A percentile compares a stretch with the other conserved stretches of the same genome.
Evolutionary conservation across 2,329 filamentous ascomycete genomes (phyloP).

Genomic region (Myotisia sp.): DNA sequence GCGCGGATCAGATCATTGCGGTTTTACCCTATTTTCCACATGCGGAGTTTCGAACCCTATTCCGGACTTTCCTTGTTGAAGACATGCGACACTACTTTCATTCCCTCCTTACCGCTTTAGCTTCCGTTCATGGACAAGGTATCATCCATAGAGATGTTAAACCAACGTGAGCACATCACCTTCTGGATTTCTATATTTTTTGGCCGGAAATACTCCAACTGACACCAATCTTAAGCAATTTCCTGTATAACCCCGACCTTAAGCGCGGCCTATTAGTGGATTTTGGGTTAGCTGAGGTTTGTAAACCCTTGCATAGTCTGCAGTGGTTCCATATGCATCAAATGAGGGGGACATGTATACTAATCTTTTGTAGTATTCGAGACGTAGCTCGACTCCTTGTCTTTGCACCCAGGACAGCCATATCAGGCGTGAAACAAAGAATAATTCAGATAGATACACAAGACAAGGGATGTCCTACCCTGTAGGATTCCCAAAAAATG

Average conservation of each 20-base stretch:
- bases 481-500: slow-evolving; percentile 71
- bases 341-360: no score
- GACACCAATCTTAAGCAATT: slow-evolving; percentile 43
- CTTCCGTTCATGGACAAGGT: slow-evolving; percentile 63
- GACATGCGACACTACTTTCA: slow-evolving; percentile 86
- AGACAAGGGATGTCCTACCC: no score
- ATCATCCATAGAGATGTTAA: slow-evolving; percentile 96
- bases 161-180: slow-evolving; percentile 64
- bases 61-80: slow-evolving; percentile 68
- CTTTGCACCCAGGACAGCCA: no score
- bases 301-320: no score
- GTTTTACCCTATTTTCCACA: slow-evolving; percentile 93
- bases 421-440: no score
- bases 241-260: slow-evolving; percentile 67
- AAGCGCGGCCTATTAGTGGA: slow-evolving; percentile 89
- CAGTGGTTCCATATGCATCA: no score
- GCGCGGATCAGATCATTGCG: slow-evolving; percentile 87
- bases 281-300: slow-evolving; percentile 77
- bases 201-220: no score
- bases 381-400: no score
- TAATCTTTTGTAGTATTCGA: no score
- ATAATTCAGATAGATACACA: no score
- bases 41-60: slow-evolving; percentile 82
- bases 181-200: slow-evolving; percentile 12
- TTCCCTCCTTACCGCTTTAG: slow-evolving; percentile 72